Base-by-base conservation (phyloP, 768 basidiomycete genomes). In the Lentinula detonsa region DNA sequence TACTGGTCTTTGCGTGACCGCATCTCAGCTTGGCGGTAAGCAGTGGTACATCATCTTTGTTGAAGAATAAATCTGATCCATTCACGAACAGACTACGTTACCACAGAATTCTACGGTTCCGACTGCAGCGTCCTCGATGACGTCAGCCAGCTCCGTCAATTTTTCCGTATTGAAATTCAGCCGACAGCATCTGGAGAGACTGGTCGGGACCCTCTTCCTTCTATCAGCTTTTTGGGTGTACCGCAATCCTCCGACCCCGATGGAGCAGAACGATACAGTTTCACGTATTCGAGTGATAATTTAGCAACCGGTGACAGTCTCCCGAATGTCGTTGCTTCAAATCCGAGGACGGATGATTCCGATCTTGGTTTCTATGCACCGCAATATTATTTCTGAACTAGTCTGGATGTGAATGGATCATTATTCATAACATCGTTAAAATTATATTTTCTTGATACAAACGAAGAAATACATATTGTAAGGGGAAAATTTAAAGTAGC, bases 1-100 rank as follows among this genome's bases (percentile, higher is more conserved):
- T 9, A 54, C 34, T 2, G 53, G 53, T 18, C 53, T 54, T 40
- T 54, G 53, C 37, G 34, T 54, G 9, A 54, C 53, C 39, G 53
- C 23, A 54, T 54, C 52, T 37, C 52, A 53, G 34, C 52, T 53
- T 34, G 52, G 52, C 52, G 53, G 53, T 54, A 35, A 35, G 53
- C 16, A 51, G 16, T 46, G 4, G 28, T 3, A 3, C 28, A 28
- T 18, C 6, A 23, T 6, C 11, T 11, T 6, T 33, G 13, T 23
- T 51, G 8, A 51, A 6, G 3, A 7, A 15, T 35, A 4, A n/a
- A 28, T 52, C 16, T 52, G 28, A 33, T 8, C 23, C 5, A 5
- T 35, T 54, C 34, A 48, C 11, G 2, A 8, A 46, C 18, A 54
- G 53, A 54, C 33, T 54, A 54, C 18, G 53, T 54, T 18, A 39